Evolutionary conservation across 306 rosid genomes (phyloP).

Genomic region (Malus domestica): DNA sequence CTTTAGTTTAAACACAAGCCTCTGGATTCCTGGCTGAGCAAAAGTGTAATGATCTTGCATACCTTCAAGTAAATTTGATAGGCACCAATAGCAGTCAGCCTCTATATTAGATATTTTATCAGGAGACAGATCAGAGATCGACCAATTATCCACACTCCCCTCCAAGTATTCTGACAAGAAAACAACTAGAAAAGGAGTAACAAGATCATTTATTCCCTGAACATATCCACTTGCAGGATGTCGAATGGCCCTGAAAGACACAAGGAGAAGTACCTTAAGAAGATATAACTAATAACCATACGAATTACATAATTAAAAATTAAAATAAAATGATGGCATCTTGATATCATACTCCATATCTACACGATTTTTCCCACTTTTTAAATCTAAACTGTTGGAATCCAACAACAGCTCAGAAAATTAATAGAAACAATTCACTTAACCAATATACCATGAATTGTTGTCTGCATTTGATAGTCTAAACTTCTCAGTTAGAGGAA

Average conservation of each 20-base stretch:
- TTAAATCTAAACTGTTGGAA: background rate
- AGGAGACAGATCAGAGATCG: constrained; percentile 57
- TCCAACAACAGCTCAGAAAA: background rate
- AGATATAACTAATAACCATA: background rate
- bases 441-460: background rate
- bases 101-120: constrained; percentile 62
- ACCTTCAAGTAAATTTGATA: constrained; percentile 87
- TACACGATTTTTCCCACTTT: background rate
- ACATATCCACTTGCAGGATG: constrained; percentile 99
- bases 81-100: constrained; percentile 96
- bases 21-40: constrained; percentile 98
- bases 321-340: background rate
- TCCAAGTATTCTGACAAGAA: constrained; percentile 78
- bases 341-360: background rate
- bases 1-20: constrained; percentile 89
- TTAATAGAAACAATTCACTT: background rate
- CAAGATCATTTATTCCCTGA: constrained; percentile 98
- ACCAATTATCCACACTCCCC: constrained; percentile 73
- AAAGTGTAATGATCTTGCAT: constrained; percentile 98
- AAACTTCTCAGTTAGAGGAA: background rate
- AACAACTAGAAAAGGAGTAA: constrained; percentile 84
- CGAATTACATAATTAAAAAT: background rate
- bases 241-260: constrained; percentile 80
- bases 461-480: background rate
- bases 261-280: constrained; percentile 12